Conservation (phyloP, 352 stramenopile genomes). For the Phytophthora rubi region DNA sequence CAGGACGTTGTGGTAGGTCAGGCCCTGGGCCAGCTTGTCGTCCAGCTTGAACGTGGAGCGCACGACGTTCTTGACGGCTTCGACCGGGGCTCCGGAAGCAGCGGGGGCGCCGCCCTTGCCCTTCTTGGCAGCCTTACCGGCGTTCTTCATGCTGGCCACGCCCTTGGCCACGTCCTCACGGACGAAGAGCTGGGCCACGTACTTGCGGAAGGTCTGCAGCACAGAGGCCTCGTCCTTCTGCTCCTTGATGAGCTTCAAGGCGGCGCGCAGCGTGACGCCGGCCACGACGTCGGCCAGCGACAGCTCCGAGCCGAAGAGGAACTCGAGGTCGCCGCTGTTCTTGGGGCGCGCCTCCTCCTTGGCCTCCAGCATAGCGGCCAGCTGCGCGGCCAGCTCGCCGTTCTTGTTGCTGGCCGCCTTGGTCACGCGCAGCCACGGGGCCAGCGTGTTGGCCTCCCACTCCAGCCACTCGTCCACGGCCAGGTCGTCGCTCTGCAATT, state of each 20-base stretch:
- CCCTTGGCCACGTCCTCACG: constrained; percentile 56
- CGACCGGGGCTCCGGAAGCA: constrained; percentile 17
- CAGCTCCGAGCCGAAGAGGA: constrained; percentile 69
- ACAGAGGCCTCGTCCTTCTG: constrained; percentile 52
- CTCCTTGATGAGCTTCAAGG: constrained; percentile 62
- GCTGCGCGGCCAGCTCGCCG: constrained; percentile 35
- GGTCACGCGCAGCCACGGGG: constrained; percentile 60
- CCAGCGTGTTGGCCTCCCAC: constrained; percentile 77
- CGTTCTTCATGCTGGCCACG: constrained; percentile 48
- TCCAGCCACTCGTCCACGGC: constrained; percentile 86
- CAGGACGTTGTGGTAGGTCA: constrained; percentile 82
- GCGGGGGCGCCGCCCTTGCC: constrained; percentile 15
- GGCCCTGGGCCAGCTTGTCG: constrained; percentile 50
- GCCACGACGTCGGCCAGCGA: constrained; percentile 79
- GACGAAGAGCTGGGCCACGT: constrained; percentile 71
- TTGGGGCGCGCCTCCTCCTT: constrained; percentile 68
- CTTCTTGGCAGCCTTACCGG: constrained; percentile 44
- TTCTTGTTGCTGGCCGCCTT: constrained; percentile 50
- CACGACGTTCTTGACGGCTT: constrained; percentile 24
- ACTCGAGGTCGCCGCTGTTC: constrained; percentile 51
- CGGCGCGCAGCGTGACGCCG: constrained; percentile 68
- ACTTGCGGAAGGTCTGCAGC: constrained; percentile 67
- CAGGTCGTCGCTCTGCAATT: constrained; percentile 74
- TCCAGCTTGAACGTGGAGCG: constrained; percentile 61
- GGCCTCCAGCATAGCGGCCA: constrained; percentile 58